Base-by-base conservation (phyloP, 1,139 yeast species). In the Saccharomyces hybrid region DNA sequence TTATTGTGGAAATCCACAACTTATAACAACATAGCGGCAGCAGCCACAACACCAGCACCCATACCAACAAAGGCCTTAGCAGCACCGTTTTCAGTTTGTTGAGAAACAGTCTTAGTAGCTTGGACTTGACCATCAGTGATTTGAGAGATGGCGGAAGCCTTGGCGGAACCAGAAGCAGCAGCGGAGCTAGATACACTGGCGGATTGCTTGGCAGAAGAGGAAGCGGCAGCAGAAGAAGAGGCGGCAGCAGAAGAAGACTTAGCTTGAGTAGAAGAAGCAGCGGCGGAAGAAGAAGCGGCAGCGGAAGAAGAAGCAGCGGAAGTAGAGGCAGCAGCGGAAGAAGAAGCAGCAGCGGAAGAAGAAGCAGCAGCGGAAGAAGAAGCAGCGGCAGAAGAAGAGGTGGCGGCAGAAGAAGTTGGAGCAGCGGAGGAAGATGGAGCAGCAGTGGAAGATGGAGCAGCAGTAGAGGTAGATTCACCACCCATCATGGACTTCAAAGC, bases 341-440 rank as follows among this genome's bases (percentile, higher is more conserved):
- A 13, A 13, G 27, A 11, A 26, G 32, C 49, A 1, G 38, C n/a
- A 1, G 38, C n/a, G n/a, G 31, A 30, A 9, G 49, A 26, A 25
- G 27, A 27, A 20, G 49, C 30, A 31, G 58, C 61, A 41, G 57
- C 56, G 34, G 63, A 58, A 42, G 61, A 25, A 13, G 55, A 16
- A 30, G 38, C 5, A 32, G 53, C 57, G 53, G 65, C 55, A 9
- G 49, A 26, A 25, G 27, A 27, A 20, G 49, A 2, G 30, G 58
- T 61, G 38, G 57, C 56, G 34, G 63, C 57, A 42, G 61, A 25
- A 13, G 55, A 16, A 30, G 38, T 3, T 28, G 53, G 57, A 53
- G 47, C 32, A 11, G 32, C 30, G 53, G 64, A 54, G 57, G 68
- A 58, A 8, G 59, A 60, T 46, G 68, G 61, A 30, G 47, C 32